These are phyloP conservation scores for Solanum phureja DNA, from an alignment of 257 asterid genomes.

Conservation along the genomic window DNA sequence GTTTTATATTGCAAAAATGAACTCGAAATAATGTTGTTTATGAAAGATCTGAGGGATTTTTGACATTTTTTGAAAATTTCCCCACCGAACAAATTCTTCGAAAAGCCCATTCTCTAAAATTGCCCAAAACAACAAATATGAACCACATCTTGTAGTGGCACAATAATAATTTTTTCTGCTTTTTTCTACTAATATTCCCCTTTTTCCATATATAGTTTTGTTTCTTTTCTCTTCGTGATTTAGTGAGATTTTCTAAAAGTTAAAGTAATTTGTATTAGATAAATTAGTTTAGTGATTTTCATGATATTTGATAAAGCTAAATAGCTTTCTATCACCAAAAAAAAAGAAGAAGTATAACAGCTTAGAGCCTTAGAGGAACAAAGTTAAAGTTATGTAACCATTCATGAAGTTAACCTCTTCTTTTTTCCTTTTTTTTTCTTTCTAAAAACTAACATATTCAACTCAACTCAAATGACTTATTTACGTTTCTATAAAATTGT, in stretches of 20 bases:
- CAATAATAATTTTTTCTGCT: neutral
- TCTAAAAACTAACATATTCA: neutral
- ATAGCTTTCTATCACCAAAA: neutral
- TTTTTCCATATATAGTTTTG: neutral
- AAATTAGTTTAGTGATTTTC: neutral
- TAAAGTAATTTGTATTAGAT: neutral
- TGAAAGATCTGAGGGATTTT: neutral
- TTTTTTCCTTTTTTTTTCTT: too few relatives aligned
- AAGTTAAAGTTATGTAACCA: neutral
- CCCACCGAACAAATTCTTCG: neutral
- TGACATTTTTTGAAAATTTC: neutral
- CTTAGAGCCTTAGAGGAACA: neutral
- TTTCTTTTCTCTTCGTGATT: neutral
- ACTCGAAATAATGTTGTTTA: neutral
- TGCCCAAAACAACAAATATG: neutral
- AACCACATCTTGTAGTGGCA: neutral
- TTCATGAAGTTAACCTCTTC: neutral
- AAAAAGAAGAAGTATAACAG: neutral
- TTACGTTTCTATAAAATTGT: neutral
- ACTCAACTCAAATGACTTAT: neutral
- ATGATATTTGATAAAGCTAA: neutral
- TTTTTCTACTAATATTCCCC: too few relatives aligned
- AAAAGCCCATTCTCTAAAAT: neutral
- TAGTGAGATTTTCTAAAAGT: neutral
- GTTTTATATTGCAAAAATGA: neutral